A percentile compares a stretch with the other conserved stretches of the same genome.
Evolutionary conservation across 2,329 filamentous ascomycete species (phyloP).

Genomic region (Fusarium praegraminearum): DNA sequence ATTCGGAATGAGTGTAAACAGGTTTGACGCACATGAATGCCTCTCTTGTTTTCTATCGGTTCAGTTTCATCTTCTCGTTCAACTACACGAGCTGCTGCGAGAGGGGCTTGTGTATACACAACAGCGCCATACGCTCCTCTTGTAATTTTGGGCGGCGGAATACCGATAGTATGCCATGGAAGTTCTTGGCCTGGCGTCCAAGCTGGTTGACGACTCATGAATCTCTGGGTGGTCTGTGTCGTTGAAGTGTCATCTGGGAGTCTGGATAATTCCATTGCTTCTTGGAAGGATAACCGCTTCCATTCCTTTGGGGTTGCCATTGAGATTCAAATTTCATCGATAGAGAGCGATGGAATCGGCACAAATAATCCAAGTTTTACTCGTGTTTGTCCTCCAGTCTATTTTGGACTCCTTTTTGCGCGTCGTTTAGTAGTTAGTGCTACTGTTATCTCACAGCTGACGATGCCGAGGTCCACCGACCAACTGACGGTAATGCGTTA

Average conservation of each 20-base stretch:
- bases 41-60: constrained; percentile 41
- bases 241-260: constrained; percentile 37
- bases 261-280: constrained; percentile 46
- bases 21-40: constrained; percentile 54
- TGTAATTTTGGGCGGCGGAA: constrained; percentile 23
- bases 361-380: neutral
- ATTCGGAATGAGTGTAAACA: too few species aligned
- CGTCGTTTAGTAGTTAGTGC: neutral
- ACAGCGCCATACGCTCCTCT: constrained; percentile 54
- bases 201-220: constrained; percentile 51
- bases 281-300: constrained; percentile 48
- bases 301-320: constrained; percentile 34
- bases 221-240: constrained; percentile 35
- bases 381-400: neutral
- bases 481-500: neutral
- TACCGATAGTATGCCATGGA: constrained; percentile 45
- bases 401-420: neutral
- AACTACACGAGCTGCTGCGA: constrained; percentile 52
- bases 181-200: constrained; percentile 52
- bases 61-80: constrained; percentile 49
- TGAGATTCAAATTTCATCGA: neutral
- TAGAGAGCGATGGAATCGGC: neutral
- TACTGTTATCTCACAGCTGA: constrained; percentile 4
- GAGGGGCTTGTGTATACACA: constrained; percentile 54
- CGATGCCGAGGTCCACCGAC: constrained; percentile 34